Percentiles rank a stretch among this genome's conserved stretches.
phyloP scores from a whole-genome alignment of 306 rosid genomes.

The Luffa aegyptiaca region DNA sequence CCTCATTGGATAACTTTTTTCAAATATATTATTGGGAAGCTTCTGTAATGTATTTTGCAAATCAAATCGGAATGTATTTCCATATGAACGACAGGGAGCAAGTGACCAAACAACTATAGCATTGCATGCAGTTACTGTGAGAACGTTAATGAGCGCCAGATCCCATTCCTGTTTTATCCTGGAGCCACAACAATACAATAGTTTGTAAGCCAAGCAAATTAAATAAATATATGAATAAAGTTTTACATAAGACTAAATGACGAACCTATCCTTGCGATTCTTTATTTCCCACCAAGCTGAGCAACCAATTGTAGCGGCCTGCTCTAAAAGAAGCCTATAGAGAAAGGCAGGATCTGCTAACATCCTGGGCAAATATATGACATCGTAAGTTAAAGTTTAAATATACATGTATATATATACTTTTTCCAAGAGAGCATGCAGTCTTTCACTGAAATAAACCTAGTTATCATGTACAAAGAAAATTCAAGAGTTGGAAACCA shows the following conservation, averaged over 20 bases:
- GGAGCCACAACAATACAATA: constrained; percentile 16
- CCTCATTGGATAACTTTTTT: constrained; percentile 84
- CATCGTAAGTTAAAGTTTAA: neutral
- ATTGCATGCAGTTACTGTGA: constrained; percentile 91
- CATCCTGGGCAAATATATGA: constrained; percentile 47
- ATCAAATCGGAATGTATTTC: constrained; percentile 84
- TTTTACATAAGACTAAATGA: neutral
- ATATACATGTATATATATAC: neutral
- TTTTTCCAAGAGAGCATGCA: neutral
- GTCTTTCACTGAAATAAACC: neutral
- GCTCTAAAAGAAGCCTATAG: constrained; percentile 73
- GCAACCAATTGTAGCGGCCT: constrained; percentile 70
- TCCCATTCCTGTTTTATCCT: constrained; percentile 99
- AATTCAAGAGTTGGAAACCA: neutral
- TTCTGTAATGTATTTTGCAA: constrained; percentile 95
- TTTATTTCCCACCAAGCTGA: constrained; percentile 91
- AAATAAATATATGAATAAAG: constrained; percentile 10
- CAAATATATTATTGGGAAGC: constrained; percentile 96
- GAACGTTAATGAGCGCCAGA: constrained; percentile 86
- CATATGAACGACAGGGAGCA: constrained; percentile 97
- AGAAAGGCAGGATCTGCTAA: constrained; percentile 93
- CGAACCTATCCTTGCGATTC: constrained; percentile 82
- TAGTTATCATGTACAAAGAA: neutral
- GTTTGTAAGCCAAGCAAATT: constrained; percentile 10
- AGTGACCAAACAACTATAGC: constrained; percentile 97